Evolutionary conservation across 257 asterid genomes (phyloP).

Genomic region (Prunella vulgaris): DNA sequence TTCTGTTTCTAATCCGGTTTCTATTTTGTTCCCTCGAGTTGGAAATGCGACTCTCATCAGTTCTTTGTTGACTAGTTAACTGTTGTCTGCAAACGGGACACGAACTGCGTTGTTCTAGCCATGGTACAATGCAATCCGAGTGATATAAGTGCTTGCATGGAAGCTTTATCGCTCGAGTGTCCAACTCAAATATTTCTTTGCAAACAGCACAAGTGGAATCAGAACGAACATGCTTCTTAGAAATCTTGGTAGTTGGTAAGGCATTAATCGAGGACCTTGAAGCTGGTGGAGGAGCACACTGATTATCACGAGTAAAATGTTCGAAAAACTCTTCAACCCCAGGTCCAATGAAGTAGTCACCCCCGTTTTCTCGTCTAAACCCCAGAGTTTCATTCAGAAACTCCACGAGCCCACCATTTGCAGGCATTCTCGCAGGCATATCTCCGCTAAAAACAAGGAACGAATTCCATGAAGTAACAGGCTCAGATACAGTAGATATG

Average conservation of each 20-base stretch:
- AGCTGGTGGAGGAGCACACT: conserved; percentile 58
- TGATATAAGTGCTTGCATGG: conserved; percentile 88
- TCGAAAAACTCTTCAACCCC: conserved; percentile 84
- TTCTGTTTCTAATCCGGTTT: conserved; percentile 31
- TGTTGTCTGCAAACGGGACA: conserved; percentile 85
- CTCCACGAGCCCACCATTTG: conserved; percentile 58
- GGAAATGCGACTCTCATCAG: conserved; percentile 3
- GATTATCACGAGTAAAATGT: conserved; percentile 41
- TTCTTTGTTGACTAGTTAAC: conserved; percentile 29
- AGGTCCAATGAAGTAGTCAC: conserved; percentile 78
- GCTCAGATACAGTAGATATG: conserved; percentile 21
- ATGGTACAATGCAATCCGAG: conserved; percentile 68
- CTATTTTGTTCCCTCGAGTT: conserved; percentile 35
- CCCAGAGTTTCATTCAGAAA: conserved; percentile 76
- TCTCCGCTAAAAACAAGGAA: conserved; percentile 79
- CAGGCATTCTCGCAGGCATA: conserved; percentile 58
- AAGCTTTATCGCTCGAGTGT: conserved; percentile 53
- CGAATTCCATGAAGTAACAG: conserved; percentile 56
- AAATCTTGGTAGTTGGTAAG: conserved; percentile 60
- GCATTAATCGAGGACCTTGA: conserved; percentile 56
- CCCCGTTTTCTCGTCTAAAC: conserved; percentile 65
- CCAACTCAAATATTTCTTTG: conserved; percentile 67
- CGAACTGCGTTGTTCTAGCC: conserved; percentile 66
- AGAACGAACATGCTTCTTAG: conserved; percentile 61
- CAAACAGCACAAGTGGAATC: conserved; percentile 79